Conservation (phyloP, 192 early-diverging fungal genomes). For the Umbelopsis vinacea region DNA sequence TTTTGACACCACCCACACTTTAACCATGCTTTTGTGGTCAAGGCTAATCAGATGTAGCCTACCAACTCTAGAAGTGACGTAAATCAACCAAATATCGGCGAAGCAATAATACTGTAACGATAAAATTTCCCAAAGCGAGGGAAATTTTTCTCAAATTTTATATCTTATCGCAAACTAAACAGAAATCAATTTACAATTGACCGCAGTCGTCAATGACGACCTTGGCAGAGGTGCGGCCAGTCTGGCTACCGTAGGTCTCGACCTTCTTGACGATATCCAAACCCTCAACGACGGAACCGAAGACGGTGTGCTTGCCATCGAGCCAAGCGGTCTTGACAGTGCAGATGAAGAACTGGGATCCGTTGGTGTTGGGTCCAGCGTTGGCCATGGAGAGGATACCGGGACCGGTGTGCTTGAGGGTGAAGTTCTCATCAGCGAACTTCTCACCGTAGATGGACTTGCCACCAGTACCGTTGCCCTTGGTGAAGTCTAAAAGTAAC, state of each 20-base stretch:
- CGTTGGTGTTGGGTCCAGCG: slow-evolving; percentile 83
- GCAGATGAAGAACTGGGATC: slow-evolving; percentile 92
- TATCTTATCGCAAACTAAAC: not conserved
- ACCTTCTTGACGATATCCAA: slow-evolving; percentile 69
- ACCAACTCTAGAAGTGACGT: too few relatives aligned
- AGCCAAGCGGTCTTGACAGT: slow-evolving; percentile 83
- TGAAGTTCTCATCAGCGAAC: slow-evolving; percentile 68
- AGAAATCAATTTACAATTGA: slow-evolving; percentile 54
- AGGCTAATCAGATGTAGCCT: too few relatives aligned
- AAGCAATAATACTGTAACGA: not conserved
- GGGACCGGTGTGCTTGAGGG: slow-evolving; percentile 63
- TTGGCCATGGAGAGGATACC: slow-evolving; percentile 88
- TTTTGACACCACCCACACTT: too few relatives aligned
- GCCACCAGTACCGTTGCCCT: slow-evolving; percentile 86
- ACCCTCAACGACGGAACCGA: slow-evolving; percentile 70
- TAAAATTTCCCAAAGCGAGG: not conserved
- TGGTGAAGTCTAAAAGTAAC: slow-evolving; percentile 68
- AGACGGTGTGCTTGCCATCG: slow-evolving; percentile 88
- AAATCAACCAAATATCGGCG: too few relatives aligned
- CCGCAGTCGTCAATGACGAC: slow-evolving; percentile 70
- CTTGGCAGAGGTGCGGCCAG: slow-evolving; percentile 55
- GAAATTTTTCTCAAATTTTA: not conserved
- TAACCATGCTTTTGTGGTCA: too few relatives aligned
- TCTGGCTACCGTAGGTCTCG: slow-evolving; percentile 58
- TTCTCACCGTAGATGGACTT: slow-evolving; percentile 86